Evolutionary conservation across 768 basidiomycete species (phyloP).

Genomic region (Amanita brunnescens): DNA sequence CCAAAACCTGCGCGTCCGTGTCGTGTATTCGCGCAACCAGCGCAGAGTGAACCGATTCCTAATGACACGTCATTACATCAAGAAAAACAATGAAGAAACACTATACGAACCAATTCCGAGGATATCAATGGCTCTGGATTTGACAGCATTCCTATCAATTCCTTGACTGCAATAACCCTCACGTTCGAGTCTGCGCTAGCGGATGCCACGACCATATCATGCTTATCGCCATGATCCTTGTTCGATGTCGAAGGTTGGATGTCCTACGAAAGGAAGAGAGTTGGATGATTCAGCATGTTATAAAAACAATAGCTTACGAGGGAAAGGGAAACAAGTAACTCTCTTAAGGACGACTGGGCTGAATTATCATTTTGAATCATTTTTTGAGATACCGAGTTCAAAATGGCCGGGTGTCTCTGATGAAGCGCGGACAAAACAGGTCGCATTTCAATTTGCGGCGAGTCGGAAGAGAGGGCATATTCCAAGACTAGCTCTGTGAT

Average conservation of each 20-base stretch:
- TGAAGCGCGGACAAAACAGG: conserved; percentile 47
- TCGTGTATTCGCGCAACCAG: conserved; percentile 67
- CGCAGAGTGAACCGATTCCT: conserved; percentile 55
- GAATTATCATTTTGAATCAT: conserved; percentile 22
- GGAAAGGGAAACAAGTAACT: conserved; percentile 51
- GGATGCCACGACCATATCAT: conserved; percentile 45
- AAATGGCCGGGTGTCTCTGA: conserved; percentile 46
- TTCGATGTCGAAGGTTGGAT: conserved; percentile 2
- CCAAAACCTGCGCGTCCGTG: conserved; percentile 47
- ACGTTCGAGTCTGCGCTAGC: conserved; percentile 52
- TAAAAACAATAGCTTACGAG: conserved; percentile 29
- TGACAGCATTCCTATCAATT: conserved; percentile 34
- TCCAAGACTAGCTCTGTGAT: conserved; percentile 21
- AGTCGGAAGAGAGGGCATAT: conserved; percentile 18
- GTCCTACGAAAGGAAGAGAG: conserved; percentile 1
- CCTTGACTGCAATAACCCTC: conserved; percentile 51
- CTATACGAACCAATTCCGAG: conserved; percentile 35
- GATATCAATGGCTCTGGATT: conserved; percentile 21
- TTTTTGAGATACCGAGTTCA: neutral
- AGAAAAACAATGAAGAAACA: neutral
- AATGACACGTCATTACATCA: neutral
- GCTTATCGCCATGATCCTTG: conserved; percentile 7
- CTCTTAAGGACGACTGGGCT: conserved; percentile 36
- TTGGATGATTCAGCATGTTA: neutral
- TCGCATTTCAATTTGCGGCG: conserved; percentile 4